Percentiles rank a stretch among this genome's conserved stretches.
Conservation (phyloP, 2,329 filamentous ascomycete species). For the Verticillium tricorpus region DNA sequence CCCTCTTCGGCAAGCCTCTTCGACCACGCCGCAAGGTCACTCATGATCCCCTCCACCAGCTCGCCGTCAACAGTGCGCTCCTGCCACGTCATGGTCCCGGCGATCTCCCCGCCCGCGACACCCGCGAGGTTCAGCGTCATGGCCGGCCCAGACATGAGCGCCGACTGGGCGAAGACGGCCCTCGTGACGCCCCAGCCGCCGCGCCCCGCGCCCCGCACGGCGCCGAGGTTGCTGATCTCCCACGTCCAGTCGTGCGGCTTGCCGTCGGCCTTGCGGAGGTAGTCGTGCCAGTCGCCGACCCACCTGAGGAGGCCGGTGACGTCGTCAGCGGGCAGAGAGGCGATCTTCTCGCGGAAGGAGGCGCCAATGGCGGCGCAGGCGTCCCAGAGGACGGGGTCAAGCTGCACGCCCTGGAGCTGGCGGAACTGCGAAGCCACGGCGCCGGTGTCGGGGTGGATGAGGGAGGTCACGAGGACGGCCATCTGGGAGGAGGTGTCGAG, state of each 20-base stretch:
- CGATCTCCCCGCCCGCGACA: constrained; percentile 34
- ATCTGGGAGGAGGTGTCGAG: constrained; percentile 27
- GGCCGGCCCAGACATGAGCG: constrained; percentile 35
- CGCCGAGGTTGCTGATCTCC: constrained; percentile 50
- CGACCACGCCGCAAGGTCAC: constrained; percentile 29
- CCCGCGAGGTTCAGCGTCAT: constrained; percentile 43
- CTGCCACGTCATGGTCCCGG: constrained; percentile 43
- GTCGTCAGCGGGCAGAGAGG: constrained; percentile 37
- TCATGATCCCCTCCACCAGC: constrained; percentile 30
- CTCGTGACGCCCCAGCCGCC: constrained; percentile 32
- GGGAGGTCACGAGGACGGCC: constrained; percentile 33
- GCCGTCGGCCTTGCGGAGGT: constrained; percentile 37
- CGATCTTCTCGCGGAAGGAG: constrained; percentile 26
- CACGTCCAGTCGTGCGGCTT: constrained; percentile 37
- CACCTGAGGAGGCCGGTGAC: constrained; percentile 34
- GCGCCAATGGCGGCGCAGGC: constrained; percentile 29
- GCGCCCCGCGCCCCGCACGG: constrained; percentile 19
- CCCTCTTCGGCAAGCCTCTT: constrained; percentile 19
- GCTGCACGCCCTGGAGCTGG: constrained; percentile 22
- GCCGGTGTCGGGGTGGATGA: constrained; percentile 22
- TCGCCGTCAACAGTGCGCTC: constrained; percentile 34
- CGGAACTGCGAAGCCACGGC: constrained; percentile 39
- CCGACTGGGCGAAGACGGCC: constrained; percentile 46
- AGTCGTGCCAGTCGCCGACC: constrained; percentile 37
- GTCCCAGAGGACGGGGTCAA: constrained; percentile 35